These are phyloP conservation scores for Diaporthe sp. DNA, from an alignment of 2,329 filamentous ascomycete species.

Conservation along the genomic window DNA sequence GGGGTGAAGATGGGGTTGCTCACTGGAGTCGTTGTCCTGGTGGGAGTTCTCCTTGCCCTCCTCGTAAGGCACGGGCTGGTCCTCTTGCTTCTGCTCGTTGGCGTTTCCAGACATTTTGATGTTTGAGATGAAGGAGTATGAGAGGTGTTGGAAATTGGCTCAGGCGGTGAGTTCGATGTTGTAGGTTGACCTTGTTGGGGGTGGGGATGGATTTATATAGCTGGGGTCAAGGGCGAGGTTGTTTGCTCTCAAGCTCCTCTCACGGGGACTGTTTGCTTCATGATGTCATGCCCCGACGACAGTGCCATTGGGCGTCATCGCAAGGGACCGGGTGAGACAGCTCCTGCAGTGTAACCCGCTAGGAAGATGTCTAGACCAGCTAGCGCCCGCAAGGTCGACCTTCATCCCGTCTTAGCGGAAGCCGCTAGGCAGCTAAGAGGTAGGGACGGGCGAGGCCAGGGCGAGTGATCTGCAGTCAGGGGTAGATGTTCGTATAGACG, in stretches of 20 bases:
- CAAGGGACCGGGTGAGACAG: conserved; percentile 14
- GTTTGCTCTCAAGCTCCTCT: background rate
- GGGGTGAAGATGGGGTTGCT: conserved; percentile 44
- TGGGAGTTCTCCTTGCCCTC: conserved; percentile 82
- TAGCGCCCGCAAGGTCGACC: conserved; percentile 13
- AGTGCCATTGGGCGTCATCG: background rate
- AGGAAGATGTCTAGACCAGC: background rate
- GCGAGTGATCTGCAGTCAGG: background rate
- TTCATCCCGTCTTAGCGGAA: conserved; percentile 2
- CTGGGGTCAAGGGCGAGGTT: background rate
- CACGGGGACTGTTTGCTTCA: conserved; percentile 16
- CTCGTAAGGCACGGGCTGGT: conserved; percentile 70
- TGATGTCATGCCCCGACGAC: conserved; percentile 20
- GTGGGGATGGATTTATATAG: background rate
- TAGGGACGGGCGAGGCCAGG: background rate
- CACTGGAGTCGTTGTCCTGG: conserved; percentile 79
- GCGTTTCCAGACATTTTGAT: conserved; percentile 57
- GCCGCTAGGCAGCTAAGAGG: conserved; percentile 6
- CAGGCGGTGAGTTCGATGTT: background rate
- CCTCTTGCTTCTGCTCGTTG: conserved; percentile 61
- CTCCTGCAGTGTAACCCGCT: conserved; percentile 26
- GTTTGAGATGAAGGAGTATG: background rate
- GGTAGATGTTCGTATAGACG: too few relatives aligned
- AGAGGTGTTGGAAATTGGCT: background rate
- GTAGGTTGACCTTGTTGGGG: background rate